Conservation (phyloP, 2,329 filamentous ascomycete genomes). For the Fusarium luffae region DNA sequence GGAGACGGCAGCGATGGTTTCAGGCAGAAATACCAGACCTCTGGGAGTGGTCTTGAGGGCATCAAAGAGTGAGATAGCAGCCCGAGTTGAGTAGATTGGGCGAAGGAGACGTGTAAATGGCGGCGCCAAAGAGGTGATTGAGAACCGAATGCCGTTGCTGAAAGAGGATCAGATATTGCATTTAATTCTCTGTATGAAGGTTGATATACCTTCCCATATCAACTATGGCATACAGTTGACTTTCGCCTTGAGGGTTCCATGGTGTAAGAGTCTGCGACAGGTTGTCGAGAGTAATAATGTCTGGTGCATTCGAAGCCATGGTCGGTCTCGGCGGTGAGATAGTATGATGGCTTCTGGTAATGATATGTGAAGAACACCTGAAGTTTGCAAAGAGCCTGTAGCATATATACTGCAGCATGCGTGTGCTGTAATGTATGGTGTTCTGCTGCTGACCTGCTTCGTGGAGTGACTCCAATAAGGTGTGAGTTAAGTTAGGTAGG, state of each 20-base stretch:
- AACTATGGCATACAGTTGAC: constrained; percentile 66
- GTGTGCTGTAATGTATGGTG: neutral
- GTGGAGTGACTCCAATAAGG: constrained; percentile 3
- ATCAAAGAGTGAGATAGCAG: constrained; percentile 87
- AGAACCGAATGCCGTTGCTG: constrained; percentile 94
- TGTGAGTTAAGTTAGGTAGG: constrained; percentile 1
- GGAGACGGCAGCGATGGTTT: constrained; percentile 74
- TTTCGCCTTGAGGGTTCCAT: constrained; percentile 60
- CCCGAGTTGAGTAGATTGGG: constrained; percentile 82
- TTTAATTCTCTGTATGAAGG: neutral
- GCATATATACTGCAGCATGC: neutral
- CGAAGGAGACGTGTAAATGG: constrained; percentile 77
- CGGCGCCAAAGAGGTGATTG: constrained; percentile 82
- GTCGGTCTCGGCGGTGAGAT: neutral
- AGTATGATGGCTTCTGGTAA: neutral
- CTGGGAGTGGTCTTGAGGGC: constrained; percentile 68
- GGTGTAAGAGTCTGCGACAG: constrained; percentile 59
- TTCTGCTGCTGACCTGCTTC: neutral
- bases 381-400: neutral
- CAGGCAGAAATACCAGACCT: constrained; percentile 58
- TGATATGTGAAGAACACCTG: neutral
- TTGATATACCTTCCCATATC: constrained; percentile 67
- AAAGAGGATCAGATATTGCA: constrained; percentile 2
- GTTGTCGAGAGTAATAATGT: constrained; percentile 64
- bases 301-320: constrained; percentile 49